phyloP scores from a whole-genome alignment of 352 stramenopile species.

The Pythium utonaiense region DNA sequence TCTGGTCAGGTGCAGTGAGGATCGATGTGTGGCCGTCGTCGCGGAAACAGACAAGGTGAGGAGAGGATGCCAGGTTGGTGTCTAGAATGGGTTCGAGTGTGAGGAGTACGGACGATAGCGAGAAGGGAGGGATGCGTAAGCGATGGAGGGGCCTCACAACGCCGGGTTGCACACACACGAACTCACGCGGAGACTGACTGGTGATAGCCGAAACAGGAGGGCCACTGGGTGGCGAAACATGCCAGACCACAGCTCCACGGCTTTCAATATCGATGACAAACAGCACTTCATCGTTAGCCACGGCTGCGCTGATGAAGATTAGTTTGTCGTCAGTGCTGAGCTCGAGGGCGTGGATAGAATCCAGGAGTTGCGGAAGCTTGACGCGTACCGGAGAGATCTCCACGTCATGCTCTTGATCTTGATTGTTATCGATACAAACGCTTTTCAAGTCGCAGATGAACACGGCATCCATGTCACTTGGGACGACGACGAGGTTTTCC shows the following conservation, averaged over 20 bases:
- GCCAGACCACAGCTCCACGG: conserved; percentile 3
- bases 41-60: conserved; percentile 6
- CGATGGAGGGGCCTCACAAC: background rate
- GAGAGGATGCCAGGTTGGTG: background rate
- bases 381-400: background rate
- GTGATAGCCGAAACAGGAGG: conserved; percentile 2
- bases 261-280: conserved; percentile 17
- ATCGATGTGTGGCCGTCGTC: conserved; percentile 9
- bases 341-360: conserved; percentile 2
- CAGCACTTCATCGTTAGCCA: background rate
- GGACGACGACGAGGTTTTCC: background rate
- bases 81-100: conserved; percentile 6
- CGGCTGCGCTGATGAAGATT: conserved; percentile 5
- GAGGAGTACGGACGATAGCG: conserved; percentile 7
- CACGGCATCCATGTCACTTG: background rate
- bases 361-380: background rate
- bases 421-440: conserved; percentile 6
- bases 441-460: conserved; percentile 5
- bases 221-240: background rate
- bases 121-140: conserved; percentile 9
- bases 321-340: conserved; percentile 14
- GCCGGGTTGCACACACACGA: conserved; percentile 6
- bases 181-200: conserved; percentile 17
- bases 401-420: background rate
- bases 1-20: background rate